Evolutionary conservation across 129 eudicot species (phyloP), one percentile per base, ranked within the genome.

Genomic region (Mikania micrantha): DNA sequence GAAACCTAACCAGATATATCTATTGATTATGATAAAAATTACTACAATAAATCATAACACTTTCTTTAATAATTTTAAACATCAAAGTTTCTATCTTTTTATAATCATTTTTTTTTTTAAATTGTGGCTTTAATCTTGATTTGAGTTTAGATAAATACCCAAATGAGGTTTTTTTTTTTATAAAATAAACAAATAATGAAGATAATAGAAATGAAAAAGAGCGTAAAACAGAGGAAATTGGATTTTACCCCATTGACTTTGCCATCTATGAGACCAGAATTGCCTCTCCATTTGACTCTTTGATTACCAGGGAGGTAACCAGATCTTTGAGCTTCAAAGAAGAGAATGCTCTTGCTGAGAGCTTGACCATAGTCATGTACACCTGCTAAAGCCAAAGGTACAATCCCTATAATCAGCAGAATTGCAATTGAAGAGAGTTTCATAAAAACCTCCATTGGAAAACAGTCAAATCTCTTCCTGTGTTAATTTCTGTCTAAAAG

Each of bases 301-400:
- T 90, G 96, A 53, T 48, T 79, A 50, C 63, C 63, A 13, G 95
- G 94, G 48, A 90, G 81, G 60, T 78, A 79, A 67, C 96, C 96
- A 66, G 94, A 90, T 84, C 95, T 86, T 75, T 89, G 96, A 71
- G 96, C 94, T 75, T 90, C 96, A 70, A 81, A 90, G 60, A 86
- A 90, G 50, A 90, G 78, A 74, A 90, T 66, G 85, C 94, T 80
- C 76, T 84, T 84, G 29, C 81, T 79, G 0, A 93, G 79, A 59
- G 98, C 98, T 57, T 88, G 74, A 11, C 86, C 85, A 79, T 93
- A 93, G 71, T 93, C 69, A 77, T 92, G 98, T 32, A 2, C 74
- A 27, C 89, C 86, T 48, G 80, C 96, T 61, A 88, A 54, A 67
- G 88, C 86, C 78, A 73, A 69, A 41, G 90, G 87, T 60, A 82